Evolutionary conservation across 371 early-diverging fungal species (phyloP).

Genomic region (Synchytrium microbalum): DNA sequence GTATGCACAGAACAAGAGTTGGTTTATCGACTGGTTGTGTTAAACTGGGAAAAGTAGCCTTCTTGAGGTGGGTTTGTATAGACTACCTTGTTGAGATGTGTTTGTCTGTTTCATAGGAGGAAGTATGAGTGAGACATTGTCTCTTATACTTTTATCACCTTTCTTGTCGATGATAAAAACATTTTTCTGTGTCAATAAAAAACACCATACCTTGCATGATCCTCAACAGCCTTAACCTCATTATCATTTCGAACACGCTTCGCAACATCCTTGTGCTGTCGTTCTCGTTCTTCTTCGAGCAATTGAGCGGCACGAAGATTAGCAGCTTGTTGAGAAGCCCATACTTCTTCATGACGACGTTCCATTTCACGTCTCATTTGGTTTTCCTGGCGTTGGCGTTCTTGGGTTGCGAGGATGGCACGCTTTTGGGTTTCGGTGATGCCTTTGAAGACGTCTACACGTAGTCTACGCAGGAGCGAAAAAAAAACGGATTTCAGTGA

Average conservation of each 20-base stretch:
- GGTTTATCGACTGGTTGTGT: constrained; percentile 41
- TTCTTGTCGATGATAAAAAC: background rate
- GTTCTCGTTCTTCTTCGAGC: constrained; percentile 30
- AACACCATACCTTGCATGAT: constrained; percentile 22
- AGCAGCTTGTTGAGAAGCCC: constrained; percentile 30
- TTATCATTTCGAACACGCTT: constrained; percentile 27
- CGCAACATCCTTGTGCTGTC: constrained; percentile 22
- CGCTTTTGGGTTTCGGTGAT: constrained; percentile 33
- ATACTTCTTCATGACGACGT: constrained; percentile 21
- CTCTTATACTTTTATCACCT: background rate
- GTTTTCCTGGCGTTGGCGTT: constrained; percentile 32
- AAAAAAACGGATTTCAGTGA: background rate
- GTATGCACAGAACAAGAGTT: too few relatives aligned
- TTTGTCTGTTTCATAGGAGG: too few relatives aligned
- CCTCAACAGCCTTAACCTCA: constrained; percentile 31
- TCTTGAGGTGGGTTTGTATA: constrained; percentile 43
- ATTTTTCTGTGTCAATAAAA: background rate
- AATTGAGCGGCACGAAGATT: constrained; percentile 29
- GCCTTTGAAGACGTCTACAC: constrained; percentile 45
- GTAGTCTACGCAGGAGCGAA: constrained; percentile 19
- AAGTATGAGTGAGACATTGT: too few relatives aligned
- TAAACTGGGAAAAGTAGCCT: constrained; percentile 41
- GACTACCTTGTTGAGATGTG: constrained; percentile 36
- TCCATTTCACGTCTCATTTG: constrained; percentile 26
- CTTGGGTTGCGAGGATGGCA: constrained; percentile 29